A percentile compares a stretch with the other conserved stretches of the same genome.
phyloP scores from a whole-genome alignment of 129 eudicot genomes.

The Escallonia herrerae region DNA sequence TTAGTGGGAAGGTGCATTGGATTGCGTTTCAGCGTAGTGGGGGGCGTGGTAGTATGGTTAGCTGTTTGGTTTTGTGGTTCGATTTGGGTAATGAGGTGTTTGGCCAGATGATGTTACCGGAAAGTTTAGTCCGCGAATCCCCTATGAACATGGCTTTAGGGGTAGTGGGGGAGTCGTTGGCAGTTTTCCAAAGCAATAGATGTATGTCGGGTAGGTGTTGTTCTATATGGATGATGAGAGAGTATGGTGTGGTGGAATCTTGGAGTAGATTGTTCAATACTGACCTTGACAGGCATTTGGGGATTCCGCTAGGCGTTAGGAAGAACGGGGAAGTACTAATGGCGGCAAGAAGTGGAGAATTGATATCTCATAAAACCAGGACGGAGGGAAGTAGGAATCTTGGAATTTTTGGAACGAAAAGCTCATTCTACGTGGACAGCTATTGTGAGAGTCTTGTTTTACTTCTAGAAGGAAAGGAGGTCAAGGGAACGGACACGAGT shows the following conservation, averaged over 20 bases:
- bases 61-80: conserved; percentile 26
- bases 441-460: conserved; percentile 20
- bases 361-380: conserved; percentile 12
- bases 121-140: neutral
- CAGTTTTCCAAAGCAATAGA: conserved; percentile 4
- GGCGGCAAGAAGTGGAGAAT: conserved; percentile 10
- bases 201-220: neutral
- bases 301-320: conserved; percentile 17
- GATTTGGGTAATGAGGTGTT: conserved; percentile 31
- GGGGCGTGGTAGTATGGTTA: conserved; percentile 1
- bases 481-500: neutral
- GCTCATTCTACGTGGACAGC: conserved; percentile 15
- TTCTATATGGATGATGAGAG: conserved; percentile 37
- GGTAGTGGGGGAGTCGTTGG: conserved; percentile 10
- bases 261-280: conserved; percentile 21
- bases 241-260: conserved; percentile 29
- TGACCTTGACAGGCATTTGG: conserved; percentile 1
- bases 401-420: conserved; percentile 6
- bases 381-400: neutral
- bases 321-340: conserved; percentile 10
- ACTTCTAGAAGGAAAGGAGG: conserved; percentile 4
- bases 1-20: conserved; percentile 31
- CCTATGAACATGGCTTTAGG: neutral
- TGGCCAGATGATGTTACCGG: conserved; percentile 20
- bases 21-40: conserved; percentile 15